Base-by-base conservation (phyloP, 2,329 filamentous ascomycete species). In the Phyllosticta paracitricarpa region DNA sequence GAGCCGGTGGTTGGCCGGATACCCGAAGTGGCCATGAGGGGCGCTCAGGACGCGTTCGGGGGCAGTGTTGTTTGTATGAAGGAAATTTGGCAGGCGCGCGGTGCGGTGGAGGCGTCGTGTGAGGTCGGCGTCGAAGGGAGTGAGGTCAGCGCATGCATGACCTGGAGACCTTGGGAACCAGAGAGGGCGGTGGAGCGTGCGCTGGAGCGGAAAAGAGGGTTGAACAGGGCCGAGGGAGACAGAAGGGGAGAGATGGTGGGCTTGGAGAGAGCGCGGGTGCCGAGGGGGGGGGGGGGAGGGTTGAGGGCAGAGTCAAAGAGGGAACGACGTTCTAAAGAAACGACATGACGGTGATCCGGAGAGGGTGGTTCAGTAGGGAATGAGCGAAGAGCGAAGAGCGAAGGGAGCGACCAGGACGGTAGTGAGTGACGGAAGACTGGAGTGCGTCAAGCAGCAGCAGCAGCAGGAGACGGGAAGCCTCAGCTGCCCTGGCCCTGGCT, bases 1-100 rank as follows among this genome's bases (percentile, higher is more conserved):
- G 59, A 48, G 25, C 63, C 62, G 14, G 62, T 53, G 55, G 65
- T 64, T 55, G 68, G 68, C 64, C 71, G 73, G 70, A 72, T 72
- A 63, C 66, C 66, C 66, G 66, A 64, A 65, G 65, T 65, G 69
- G 55, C 61, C 57, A 61, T 60, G 35, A 19, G 51, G 54, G 68
- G 64, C 68, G 65, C 62, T 63, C 61, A 61, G 61, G 56, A 69
- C 22, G 59, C 24, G 55, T 54, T 52, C 51, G 33, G 7, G 30
- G 60, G 17, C 6, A 35, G 25, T 51, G 22, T 17, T 48, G 40
- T n/a, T 48, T n/a, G 40, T 6, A 3, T 19, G 24, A 24, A 48
- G 40, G 17, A 48, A 19, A 19, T n/a, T 17, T 7, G 40, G n/a
- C 40, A 17, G 12, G 58, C 25, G 25, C 40, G 40, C 40, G 40